Base-by-base conservation (phyloP, 2,329 filamentous ascomycete species). In the Byssochlamys sp. region DNA sequence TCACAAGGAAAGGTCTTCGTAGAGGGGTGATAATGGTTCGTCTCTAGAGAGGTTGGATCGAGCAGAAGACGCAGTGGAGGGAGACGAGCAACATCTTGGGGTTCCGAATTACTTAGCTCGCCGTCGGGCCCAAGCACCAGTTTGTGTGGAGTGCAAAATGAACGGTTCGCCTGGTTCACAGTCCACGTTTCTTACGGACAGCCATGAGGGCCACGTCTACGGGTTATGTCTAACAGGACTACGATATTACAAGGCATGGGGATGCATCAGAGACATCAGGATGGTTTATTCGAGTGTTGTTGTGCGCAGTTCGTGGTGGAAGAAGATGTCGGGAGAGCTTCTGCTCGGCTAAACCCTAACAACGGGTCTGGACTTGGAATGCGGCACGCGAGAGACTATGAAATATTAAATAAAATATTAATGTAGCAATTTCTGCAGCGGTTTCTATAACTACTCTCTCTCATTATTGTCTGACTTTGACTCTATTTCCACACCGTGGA, bases 271-370 rank as follows among this genome's bases (percentile, higher is more conserved):
- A 24, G 39, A 14, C 39, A 45, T 45, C n/a, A 19, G 5, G 39
- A 39, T 39, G n/a, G 39, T 25, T 11, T 57, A 10, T 26, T 39
- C 54, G 25, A 14, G 26, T 45, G 31, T n/a, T 28, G 28, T 57
- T 56, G 52, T 54, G 57, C 53, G 56, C 51, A 45, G 39, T 19
- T n/a, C 39, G 19, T 56, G 56, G 52, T 53, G 57, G 55, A 6
- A 48, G 57, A 57, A 51, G 24, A 57, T 58, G 55, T 61, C 59
- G 58, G 65, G 59, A 63, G 67, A 66, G 67, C 63, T 62, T 58
- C 59, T 65, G 63, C 70, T 73, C 70, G 70, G 70, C 69, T 73
- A 73, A 73, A 71, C 69, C 70, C 70, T 72, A 72, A 69, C 54
- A n/a, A 54, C 24, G 24, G 19, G 24, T 27, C 49, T 24, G 25